Evolutionary conservation across 257 asterid genomes (phyloP), one percentile per base, ranked within the genome.

Genomic region (Cinchona pubescens): DNA sequence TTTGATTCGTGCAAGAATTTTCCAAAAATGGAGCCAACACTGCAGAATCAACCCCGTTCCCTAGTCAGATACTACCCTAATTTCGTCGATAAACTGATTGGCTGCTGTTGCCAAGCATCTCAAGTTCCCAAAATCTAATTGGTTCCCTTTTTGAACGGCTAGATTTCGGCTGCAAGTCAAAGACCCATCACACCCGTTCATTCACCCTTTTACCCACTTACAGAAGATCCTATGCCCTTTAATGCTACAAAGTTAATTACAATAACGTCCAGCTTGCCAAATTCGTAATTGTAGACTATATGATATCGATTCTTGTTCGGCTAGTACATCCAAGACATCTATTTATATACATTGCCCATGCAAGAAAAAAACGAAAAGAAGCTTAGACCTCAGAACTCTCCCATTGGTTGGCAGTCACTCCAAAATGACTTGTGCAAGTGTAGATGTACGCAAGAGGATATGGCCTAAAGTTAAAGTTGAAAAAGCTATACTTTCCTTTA

Each of bases 81-180:
- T 85, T 87, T 90, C 88, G 71, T 85, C 98, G 97, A 94, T 85
- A 48, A 79, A 83, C 83, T 87, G 93, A 88, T 85, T 91, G 95
- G 96, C 86, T 87, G 89, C 84, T 69, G 72, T 75, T 79, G 84
- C 86, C 88, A 46, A 78, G 83, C 82, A 90, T 85, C 89, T 77
- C 85, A 72, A 66, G 76, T 77, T 83, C 97, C 83, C 74, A 82
- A 72, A 59, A 80, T 74, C 72, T 80, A 81, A 92, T 88, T 85
- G 92, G 87, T 76, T n/a, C 79, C 88, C 76, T 1, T 56, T 60
- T 85, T 84, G 38, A 10, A 66, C 30, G 76, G 61, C 8, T 64
- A 43, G 16, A 69, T 62, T 16, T 7, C 1, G 43, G 73, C 77
- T 82, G 80, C 81, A 77, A 71, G 73, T 73, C 77, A 53, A 29